Evolutionary conservation across 2,329 filamentous ascomycete genomes (phyloP).

Genomic region (Trichoderma koningiopsis): DNA sequence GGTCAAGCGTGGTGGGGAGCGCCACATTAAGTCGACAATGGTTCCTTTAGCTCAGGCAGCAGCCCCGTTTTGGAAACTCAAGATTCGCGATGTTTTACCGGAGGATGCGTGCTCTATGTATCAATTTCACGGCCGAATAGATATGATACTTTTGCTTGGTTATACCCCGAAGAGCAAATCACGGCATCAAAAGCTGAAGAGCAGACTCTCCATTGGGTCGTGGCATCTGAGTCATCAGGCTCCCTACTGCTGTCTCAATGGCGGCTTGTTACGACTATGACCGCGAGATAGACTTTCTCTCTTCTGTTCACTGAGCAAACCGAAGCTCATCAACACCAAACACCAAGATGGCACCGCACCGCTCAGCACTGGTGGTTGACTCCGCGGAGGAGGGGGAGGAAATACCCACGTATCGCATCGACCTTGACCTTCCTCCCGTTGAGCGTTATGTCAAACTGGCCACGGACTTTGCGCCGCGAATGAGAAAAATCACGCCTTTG

Average conservation of each 20-base stretch:
- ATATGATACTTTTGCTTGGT: background rate
- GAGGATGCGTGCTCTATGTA: background rate
- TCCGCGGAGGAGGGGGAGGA: background rate
- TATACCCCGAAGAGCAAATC: background rate
- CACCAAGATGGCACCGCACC: background rate
- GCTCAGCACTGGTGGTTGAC: background rate
- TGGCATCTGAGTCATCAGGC: background rate
- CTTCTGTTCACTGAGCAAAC: background rate
- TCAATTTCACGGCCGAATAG: background rate
- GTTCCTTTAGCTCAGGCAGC: constrained; percentile 5
- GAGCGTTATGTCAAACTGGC: background rate
- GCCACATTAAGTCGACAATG: background rate
- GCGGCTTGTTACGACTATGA: background rate
- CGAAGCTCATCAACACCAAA: background rate
- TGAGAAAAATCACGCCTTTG: background rate
- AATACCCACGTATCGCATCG: background rate
- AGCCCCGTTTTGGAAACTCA: background rate
- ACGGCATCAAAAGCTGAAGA: background rate
- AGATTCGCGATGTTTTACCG: background rate
- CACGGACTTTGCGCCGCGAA: background rate
- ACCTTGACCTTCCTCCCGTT: background rate
- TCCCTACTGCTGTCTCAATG: background rate
- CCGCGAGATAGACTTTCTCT: background rate
- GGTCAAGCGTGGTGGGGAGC: background rate
- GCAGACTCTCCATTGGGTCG: background rate